Evolutionary conservation across 208 protist genomes (phyloP).

Genomic region (Trypanosomatidae sp.): DNA sequence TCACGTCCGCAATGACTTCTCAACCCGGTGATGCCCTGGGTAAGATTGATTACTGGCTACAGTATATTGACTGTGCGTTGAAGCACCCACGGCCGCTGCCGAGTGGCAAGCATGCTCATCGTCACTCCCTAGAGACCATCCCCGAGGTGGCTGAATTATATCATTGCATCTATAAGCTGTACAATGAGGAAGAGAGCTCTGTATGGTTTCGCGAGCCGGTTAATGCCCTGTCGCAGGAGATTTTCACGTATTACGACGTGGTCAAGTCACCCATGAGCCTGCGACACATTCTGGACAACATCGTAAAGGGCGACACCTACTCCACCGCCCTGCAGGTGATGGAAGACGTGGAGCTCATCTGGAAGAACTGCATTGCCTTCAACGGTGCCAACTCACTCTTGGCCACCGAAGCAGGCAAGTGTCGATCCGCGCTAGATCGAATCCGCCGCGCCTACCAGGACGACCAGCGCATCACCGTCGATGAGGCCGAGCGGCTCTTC

Average conservation of each 20-base stretch:
- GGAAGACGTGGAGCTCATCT: slow-evolving; percentile 71
- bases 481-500: slow-evolving; percentile 53
- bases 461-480: slow-evolving; percentile 41
- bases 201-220: slow-evolving; percentile 79
- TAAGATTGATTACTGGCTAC: slow-evolving; percentile 64
- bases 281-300: slow-evolving; percentile 61
- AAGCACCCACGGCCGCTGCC: slow-evolving; percentile 63
- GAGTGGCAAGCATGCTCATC: slow-evolving; percentile 59
- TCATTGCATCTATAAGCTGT: slow-evolving; percentile 77
- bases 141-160: slow-evolving; percentile 72
- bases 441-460: slow-evolving; percentile 44
- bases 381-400: slow-evolving; percentile 61
- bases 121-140: slow-evolving; percentile 34
- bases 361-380: slow-evolving; percentile 71
- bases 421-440: slow-evolving; percentile 38
- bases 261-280: slow-evolving; percentile 69
- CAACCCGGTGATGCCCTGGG: slow-evolving; percentile 36
- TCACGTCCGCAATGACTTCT: slow-evolving; percentile 22
- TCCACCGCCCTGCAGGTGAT: slow-evolving; percentile 50
- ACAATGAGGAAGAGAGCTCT: slow-evolving; percentile 66
- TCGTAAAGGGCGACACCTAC: slow-evolving; percentile 52
- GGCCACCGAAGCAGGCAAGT: slow-evolving; percentile 44
- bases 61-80: slow-evolving; percentile 69
- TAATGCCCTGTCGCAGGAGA: slow-evolving; percentile 58
- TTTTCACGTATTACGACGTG: slow-evolving; percentile 74